phyloP scores from a whole-genome alignment of 2,329 filamentous ascomycete genomes.

The Reticulascus tulasneorum region DNA sequence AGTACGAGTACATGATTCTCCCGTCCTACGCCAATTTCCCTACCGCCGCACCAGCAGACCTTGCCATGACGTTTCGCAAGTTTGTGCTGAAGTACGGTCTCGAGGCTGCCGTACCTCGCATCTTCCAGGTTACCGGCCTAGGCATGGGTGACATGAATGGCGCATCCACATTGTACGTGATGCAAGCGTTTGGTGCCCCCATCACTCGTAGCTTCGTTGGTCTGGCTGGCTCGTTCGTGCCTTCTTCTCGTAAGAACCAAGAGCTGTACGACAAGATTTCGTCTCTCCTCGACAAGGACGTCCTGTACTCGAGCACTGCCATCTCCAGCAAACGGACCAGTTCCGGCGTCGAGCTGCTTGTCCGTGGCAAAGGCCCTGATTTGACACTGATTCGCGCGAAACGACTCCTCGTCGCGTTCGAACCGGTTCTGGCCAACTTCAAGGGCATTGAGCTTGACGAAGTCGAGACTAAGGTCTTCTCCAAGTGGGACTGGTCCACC shows the following conservation, averaged over 20 bases:
- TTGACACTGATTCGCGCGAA: conserved; percentile 22
- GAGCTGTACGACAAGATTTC: conserved; percentile 35
- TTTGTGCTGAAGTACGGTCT: conserved; percentile 44
- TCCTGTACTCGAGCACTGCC: conserved; percentile 32
- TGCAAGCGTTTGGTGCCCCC: conserved; percentile 35
- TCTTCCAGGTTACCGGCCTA: conserved; percentile 36
- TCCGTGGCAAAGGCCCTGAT: conserved; percentile 18
- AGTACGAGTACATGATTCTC: conserved; percentile 26
- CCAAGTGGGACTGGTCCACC: conserved; percentile 25
- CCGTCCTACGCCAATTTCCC: conserved; percentile 36
- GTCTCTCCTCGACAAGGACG: conserved; percentile 27
- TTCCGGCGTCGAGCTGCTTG: conserved; percentile 23
- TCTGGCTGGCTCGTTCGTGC: conserved; percentile 23
- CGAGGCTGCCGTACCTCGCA: conserved; percentile 31
- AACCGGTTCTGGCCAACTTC: conserved; percentile 26
- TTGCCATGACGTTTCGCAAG: conserved; percentile 28
- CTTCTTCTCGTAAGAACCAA: conserved; percentile 31
- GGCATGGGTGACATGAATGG: conserved; percentile 40
- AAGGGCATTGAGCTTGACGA: conserved; percentile 26
- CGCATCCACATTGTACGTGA: conserved; percentile 39
- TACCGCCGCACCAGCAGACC: conserved; percentile 26
- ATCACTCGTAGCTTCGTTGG: conserved; percentile 29
- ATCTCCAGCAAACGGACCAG: conserved; percentile 22
- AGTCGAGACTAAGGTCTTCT: conserved; percentile 24
- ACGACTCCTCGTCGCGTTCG: conserved; percentile 30